These are phyloP conservation scores for Penicillium crustosum DNA, from an alignment of 2,329 filamentous ascomycete species.

Conservation along the genomic window DNA sequence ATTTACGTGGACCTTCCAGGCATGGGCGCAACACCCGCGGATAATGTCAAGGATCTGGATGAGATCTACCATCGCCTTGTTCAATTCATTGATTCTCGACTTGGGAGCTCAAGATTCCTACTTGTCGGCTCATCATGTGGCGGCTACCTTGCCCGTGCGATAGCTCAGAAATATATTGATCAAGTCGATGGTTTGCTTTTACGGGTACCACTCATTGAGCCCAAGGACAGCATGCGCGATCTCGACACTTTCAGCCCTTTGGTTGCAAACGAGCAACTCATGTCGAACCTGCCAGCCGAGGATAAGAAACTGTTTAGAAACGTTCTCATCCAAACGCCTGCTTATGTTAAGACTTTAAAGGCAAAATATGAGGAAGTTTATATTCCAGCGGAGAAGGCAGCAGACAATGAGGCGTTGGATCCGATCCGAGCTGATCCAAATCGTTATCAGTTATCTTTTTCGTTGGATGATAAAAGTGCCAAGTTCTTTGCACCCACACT, in stretches of 20 bases:
- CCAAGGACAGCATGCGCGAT: constrained; percentile 25
- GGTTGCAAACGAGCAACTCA: constrained; percentile 24
- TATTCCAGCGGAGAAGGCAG: constrained; percentile 19
- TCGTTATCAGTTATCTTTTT: constrained; percentile 27
- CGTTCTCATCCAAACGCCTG: constrained; percentile 29
- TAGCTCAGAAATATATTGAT: constrained; percentile 27
- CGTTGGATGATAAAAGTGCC: constrained; percentile 13
- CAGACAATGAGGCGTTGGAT: constrained; percentile 25
- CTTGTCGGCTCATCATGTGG: constrained; percentile 32
- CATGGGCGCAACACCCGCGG: constrained; percentile 30
- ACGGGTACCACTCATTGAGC: constrained; percentile 31
- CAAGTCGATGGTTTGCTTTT: constrained; percentile 30
- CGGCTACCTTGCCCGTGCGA: constrained; percentile 30
- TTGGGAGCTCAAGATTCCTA: constrained; percentile 25
- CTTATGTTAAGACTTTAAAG: constrained; percentile 25
- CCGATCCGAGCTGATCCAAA: constrained; percentile 28
- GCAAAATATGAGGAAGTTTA: constrained; percentile 20
- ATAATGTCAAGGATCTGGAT: constrained; percentile 27
- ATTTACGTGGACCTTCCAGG: constrained; percentile 35
- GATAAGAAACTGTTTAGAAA: constrained; percentile 27
- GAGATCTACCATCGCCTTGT: constrained; percentile 28
- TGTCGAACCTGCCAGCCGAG: constrained; percentile 23
- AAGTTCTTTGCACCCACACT: constrained; percentile 32
- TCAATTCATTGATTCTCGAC: constrained; percentile 29
- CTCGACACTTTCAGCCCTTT: constrained; percentile 27